phyloP scores from a whole-genome alignment of 768 basidiomycete species.

The Tricholomella constricta region DNA sequence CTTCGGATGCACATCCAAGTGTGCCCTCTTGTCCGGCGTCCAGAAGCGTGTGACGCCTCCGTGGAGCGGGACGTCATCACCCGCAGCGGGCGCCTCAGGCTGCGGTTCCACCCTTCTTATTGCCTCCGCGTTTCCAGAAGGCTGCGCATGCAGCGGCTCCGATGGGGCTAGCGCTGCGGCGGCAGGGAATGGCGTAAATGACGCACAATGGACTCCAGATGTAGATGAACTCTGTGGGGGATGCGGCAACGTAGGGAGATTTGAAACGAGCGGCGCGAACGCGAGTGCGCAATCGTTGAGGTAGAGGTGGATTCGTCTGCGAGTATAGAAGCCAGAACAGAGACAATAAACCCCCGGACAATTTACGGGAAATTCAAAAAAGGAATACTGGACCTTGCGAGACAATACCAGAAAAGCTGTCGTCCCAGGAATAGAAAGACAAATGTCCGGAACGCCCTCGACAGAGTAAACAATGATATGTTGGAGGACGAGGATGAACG shows the following conservation, averaged over 20 bases:
- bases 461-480: too few species aligned
- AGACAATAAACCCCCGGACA: too few species aligned
- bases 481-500: too few species aligned
- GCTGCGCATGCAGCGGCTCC: too few species aligned
- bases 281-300: conserved; percentile 34
- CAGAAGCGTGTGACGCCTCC: conserved; percentile 45
- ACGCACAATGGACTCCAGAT: neutral
- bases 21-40: conserved; percentile 37
- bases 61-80: conserved; percentile 15
- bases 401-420: too few species aligned
- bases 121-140: too few species aligned
- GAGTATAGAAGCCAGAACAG: too few species aligned
- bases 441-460: too few species aligned
- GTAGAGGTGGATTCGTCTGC: conserved; percentile 46
- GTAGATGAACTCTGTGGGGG: neutral
- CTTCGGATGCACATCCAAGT: conserved; percentile 31
- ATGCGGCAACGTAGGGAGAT: neutral
- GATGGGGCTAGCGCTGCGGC: neutral
- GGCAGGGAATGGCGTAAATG: neutral
- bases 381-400: too few species aligned
- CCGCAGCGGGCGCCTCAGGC: neutral
- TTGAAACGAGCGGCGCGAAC: neutral
- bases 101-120: neutral
- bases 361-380: too few species aligned
- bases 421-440: too few species aligned